A percentile compares a stretch with the other conserved stretches of the same genome.
Evolutionary conservation across 225 moss, liverwort and hornwort species (phyloP).

Genomic region (Polytrichum commune): DNA sequence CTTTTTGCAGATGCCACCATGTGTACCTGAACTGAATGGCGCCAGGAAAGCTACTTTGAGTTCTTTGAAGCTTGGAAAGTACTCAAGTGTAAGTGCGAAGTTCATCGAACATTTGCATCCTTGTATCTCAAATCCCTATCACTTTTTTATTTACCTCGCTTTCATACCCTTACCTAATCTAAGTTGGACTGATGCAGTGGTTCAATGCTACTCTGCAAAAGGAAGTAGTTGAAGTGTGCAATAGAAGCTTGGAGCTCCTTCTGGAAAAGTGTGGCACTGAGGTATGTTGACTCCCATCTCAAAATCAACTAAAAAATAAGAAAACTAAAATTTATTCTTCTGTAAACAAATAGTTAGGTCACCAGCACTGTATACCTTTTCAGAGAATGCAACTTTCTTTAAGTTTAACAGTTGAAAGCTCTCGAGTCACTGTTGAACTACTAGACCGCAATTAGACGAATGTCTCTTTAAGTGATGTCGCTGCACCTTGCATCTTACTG

Average conservation of each 20-base stretch:
- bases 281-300: constrained; percentile 32
- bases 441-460: no score
- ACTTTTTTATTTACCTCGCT: constrained; percentile 4
- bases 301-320: no score
- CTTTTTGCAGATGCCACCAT: constrained; percentile 67
- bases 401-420: no score
- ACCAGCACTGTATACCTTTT: no score
- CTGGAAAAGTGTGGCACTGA: constrained; percentile 62
- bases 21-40: constrained; percentile 58
- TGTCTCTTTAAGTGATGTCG: no score
- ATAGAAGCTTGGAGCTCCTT: constrained; percentile 70
- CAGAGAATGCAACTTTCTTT: no score
- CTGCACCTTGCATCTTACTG: no score
- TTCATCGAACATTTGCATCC: not conserved
- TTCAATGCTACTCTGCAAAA: constrained; percentile 56
- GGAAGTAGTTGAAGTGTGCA: constrained; percentile 74
- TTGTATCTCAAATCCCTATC: no score
- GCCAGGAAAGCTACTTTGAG: constrained; percentile 36
- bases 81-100: constrained; percentile 57
- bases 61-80: constrained; percentile 79
- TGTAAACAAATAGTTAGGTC: no score
- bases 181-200: constrained; percentile 51
- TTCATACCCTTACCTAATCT: not conserved
- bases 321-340: no score
- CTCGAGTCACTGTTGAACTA: no score